These are phyloP conservation scores for Pleurotus tuoliensis DNA, from an alignment of 768 basidiomycete genomes.

Conservation along the genomic window DNA sequence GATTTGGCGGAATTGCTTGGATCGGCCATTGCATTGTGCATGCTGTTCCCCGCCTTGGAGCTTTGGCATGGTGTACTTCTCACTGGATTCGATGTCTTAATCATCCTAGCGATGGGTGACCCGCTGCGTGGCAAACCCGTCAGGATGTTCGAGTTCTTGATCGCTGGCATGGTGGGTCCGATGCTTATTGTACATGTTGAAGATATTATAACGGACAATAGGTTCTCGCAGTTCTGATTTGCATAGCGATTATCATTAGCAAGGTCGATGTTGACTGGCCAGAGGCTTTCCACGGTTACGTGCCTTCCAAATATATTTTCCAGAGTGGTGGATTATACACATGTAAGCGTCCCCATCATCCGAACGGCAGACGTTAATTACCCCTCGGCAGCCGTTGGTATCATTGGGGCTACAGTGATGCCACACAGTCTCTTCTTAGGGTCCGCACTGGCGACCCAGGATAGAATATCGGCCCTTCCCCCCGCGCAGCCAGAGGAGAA, in stretches of 20 bases:
- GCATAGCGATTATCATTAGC: constrained; percentile 74
- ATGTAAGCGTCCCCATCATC: constrained; percentile 36
- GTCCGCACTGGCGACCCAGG: constrained; percentile 80
- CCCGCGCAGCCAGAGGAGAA: constrained; percentile 11
- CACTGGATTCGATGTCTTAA: constrained; percentile 63
- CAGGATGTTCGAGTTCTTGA: constrained; percentile 62
- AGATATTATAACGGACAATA: constrained; percentile 17
- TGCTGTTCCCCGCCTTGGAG: constrained; percentile 67
- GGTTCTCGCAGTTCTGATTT: constrained; percentile 72
- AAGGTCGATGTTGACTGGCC: constrained; percentile 70
- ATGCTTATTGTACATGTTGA: background rate
- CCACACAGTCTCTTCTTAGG: constrained; percentile 92
- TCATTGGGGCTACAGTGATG: constrained; percentile 87
- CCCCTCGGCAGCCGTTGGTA: constrained; percentile 52
- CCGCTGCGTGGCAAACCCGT: constrained; percentile 66
- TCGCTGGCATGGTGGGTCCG: constrained; percentile 53
- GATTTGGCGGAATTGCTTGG: constrained; percentile 82
- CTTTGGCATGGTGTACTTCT: constrained; percentile 70
- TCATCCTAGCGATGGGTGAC: constrained; percentile 70
- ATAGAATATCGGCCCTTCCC: constrained; percentile 47
- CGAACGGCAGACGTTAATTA: constrained; percentile 18
- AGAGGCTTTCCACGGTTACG: constrained; percentile 67
- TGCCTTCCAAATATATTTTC: constrained; percentile 68
- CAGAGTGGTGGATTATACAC: constrained; percentile 57
- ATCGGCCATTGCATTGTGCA: constrained; percentile 74